Evolutionary conservation across 805 yeast species (phyloP).

Genomic region (Saccharomycopsis malanga): DNA sequence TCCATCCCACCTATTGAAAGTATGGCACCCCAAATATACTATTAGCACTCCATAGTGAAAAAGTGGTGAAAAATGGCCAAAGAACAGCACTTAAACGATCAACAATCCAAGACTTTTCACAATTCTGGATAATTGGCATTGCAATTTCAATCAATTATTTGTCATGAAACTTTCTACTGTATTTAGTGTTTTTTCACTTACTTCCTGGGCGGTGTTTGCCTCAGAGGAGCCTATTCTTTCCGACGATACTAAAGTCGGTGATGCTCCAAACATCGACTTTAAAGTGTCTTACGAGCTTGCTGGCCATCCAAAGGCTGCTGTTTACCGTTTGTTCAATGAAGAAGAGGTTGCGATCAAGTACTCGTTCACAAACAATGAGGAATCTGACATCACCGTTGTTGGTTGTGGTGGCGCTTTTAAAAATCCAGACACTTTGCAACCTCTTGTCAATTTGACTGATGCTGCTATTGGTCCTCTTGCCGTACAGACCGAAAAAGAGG

Average conservation of each 20-base stretch:
- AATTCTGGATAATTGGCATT: too few species aligned
- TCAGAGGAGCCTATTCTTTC: constrained; percentile 6
- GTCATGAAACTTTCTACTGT: constrained; percentile 15
- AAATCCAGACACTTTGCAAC: constrained; percentile 45
- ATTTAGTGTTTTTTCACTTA: constrained; percentile 5
- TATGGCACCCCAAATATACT: too few species aligned
- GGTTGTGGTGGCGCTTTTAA: constrained; percentile 66
- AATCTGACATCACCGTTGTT: constrained; percentile 42
- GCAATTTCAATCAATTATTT: too few species aligned
- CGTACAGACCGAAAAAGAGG: constrained; percentile 43
- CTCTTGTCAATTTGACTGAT: constrained; percentile 56
- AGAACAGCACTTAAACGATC: too few species aligned
- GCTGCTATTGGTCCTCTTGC: constrained; percentile 55
- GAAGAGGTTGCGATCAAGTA: constrained; percentile 48
- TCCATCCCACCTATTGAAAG: too few species aligned
- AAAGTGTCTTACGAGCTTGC: constrained; percentile 11
- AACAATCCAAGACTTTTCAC: too few species aligned
- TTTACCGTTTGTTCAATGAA: constrained; percentile 39
- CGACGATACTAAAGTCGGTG: constrained; percentile 6
- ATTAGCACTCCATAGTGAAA: too few species aligned
- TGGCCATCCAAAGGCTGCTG: constrained; percentile 5
- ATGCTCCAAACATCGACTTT: constrained; percentile 10
- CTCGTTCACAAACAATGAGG: constrained; percentile 47
- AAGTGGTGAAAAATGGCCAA: too few species aligned
- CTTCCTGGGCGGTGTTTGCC: constrained; percentile 8